Evolutionary conservation across 495 filamentous ascomycete genomes (phyloP), one percentile per base, ranked within the genome.

Genomic region (Aspergillus indologenus): DNA sequence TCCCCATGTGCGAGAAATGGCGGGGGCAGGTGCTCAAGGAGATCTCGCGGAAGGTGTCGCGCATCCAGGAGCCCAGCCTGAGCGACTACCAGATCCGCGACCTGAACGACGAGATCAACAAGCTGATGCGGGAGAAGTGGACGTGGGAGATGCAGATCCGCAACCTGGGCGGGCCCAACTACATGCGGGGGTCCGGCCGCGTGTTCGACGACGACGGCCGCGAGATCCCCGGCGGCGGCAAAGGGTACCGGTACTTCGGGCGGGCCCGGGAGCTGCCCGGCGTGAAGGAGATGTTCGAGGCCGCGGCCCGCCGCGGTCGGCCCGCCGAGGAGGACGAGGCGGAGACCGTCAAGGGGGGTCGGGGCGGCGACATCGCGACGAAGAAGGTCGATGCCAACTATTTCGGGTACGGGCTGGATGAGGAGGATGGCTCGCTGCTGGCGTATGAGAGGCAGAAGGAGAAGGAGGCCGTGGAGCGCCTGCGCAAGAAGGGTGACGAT

Each of bases 31-130:
- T 96, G 31, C 88, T 98, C 47, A 96, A 96, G 70, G 94, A 98
- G 68, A 90, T 98, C 70, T 94, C 90, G 56, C 91, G 94, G 71
- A 98, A 98, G 73, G 90, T 98, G 20, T 87, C 90, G 48, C 89
- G 90, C 65, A 98, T 98, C 78, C 94, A 98, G 71, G 95, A 98
- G 63, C 73, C 80, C 7, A 87, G 87, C 26, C 81, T 98, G 15
- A 90, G 85, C 74, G 94, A 98, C 79, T 97, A 87, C 78, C 94
- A 98, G 78, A 92, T 98, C 75, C 87, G 94, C 58, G 94, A 98
- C 72, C 80, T 98, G 63, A 98, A 98, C 75, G 94, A 98, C 74
- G 95, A 98, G 76, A 96, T 98, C 81, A 98, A 98, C 78, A 96
- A 96, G 75, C 83, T 95, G 51, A 96, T 98, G 90, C 87, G 91